phyloP scores from a whole-genome alignment of 73 alveolate species.

The Loxodes magnus region DNA sequence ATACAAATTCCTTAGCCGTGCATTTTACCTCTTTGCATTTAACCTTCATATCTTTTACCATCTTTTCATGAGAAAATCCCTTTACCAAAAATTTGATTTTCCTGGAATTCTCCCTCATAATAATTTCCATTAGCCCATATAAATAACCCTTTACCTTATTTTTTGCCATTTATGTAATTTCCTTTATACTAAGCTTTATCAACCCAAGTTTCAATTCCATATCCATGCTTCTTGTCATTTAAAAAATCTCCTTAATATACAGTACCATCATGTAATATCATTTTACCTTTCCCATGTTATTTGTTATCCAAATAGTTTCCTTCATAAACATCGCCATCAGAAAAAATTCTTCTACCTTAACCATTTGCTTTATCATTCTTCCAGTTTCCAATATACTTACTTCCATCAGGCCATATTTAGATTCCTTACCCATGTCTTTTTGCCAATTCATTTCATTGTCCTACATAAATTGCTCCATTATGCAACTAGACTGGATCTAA shows the following conservation, averaged over 20 bases:
- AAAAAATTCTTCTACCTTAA: constrained; percentile 33
- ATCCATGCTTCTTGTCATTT: constrained; percentile 24
- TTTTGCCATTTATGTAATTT: constrained; percentile 27
- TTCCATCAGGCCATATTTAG: constrained; percentile 16
- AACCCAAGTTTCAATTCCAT: constrained; percentile 6
- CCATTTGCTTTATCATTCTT: constrained; percentile 60
- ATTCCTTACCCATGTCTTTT: constrained; percentile 24
- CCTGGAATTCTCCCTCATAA: constrained; percentile 86
- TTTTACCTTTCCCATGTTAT: constrained; percentile 37
- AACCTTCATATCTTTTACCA: constrained; percentile 79
- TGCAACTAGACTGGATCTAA: constrained; percentile 12
- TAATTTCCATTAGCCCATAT: constrained; percentile 93
- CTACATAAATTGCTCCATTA: constrained; percentile 22
- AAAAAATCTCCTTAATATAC: constrained; percentile 26
- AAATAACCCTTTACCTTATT: constrained; percentile 78
- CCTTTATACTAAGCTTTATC: constrained; percentile 30
- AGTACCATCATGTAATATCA: constrained; percentile 15
- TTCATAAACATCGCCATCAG: constrained; percentile 43
- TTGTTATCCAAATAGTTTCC: constrained; percentile 41
- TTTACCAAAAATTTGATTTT: constrained; percentile 81
- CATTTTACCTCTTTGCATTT: constrained; percentile 64
- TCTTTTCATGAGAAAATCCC: constrained; percentile 88
- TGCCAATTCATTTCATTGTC: constrained; percentile 27
- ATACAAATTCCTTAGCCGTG: constrained; percentile 62
- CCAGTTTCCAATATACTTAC: constrained; percentile 24